These are phyloP conservation scores for Umbelopsis vinacea DNA, from an alignment of 192 early-diverging fungal species.

Conservation along the genomic window DNA sequence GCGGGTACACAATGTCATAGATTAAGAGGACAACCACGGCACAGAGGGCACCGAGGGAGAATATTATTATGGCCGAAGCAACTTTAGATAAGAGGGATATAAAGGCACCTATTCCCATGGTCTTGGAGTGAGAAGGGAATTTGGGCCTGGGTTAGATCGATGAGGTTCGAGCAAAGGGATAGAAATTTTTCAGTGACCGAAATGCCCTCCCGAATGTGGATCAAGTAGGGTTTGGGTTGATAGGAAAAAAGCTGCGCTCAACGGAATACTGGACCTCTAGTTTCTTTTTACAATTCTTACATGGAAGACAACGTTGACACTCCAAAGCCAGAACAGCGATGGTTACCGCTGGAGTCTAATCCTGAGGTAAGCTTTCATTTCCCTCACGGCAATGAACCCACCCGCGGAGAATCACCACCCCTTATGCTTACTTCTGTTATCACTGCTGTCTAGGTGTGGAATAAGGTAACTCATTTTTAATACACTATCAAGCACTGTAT, in stretches of 20 bases:
- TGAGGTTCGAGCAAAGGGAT: no score
- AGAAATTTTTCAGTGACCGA: no score
- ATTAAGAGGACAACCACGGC: not conserved
- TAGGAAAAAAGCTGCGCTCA: not conserved
- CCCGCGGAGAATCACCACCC: not conserved
- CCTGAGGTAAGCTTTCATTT: conserved; percentile 64
- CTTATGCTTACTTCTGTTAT: not conserved
- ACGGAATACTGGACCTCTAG: not conserved
- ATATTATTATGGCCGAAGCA: conserved; percentile 1
- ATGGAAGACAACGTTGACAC: conserved; percentile 10
- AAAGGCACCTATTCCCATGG: conserved; percentile 1
- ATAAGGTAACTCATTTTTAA: conserved; percentile 50
- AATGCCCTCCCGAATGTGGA: not conserved
- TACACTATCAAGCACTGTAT: not conserved
- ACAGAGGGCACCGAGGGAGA: not conserved
- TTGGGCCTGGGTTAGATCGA: not conserved
- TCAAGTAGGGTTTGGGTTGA: conserved; percentile 12
- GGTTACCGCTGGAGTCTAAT: conserved; percentile 91
- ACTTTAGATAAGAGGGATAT: not conserved
- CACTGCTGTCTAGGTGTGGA: conserved; percentile 57
- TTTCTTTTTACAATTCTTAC: not conserved
- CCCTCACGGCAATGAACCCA: not conserved
- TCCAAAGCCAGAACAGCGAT: conserved; percentile 52
- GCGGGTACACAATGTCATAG: conserved; percentile 10
- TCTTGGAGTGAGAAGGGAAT: not conserved